phyloP scores from a whole-genome alignment of 1,284 basidiomycete genomes.

The Apiotrichum montevideense region DNA sequence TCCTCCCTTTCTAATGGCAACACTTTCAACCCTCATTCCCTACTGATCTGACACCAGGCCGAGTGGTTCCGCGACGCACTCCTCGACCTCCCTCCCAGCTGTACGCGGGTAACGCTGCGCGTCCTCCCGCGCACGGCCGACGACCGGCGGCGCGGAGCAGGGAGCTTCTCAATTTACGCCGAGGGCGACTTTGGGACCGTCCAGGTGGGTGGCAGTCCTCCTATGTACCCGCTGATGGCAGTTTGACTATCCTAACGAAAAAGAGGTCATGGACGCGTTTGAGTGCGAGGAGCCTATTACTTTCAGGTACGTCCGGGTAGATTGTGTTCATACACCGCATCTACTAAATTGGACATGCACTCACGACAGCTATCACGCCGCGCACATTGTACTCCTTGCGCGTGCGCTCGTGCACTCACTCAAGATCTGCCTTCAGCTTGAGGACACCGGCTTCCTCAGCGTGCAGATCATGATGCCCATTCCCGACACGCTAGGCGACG shows the following conservation, averaged over 20 bases:
- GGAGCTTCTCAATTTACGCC: slow-evolving; percentile 69
- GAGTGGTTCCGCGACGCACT: slow-evolving; percentile 87
- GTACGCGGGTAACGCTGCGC: slow-evolving; percentile 74
- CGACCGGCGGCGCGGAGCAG: slow-evolving; percentile 11
- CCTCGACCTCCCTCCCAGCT: slow-evolving; percentile 78
- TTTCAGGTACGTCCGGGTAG: slow-evolving; percentile 58
- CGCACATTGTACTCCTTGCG: slow-evolving; percentile 62
- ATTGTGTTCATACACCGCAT: too few species aligned
- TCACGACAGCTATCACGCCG: slow-evolving; percentile 64
- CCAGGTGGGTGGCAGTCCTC: slow-evolving; percentile 53
- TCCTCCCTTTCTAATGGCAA: not conserved
- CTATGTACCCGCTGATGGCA: slow-evolving; percentile 33
- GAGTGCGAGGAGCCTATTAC: slow-evolving; percentile 64
- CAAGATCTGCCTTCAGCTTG: slow-evolving; percentile 79
- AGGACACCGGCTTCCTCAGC: slow-evolving; percentile 68
- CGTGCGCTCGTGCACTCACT: slow-evolving; percentile 70
- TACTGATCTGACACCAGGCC: slow-evolving; percentile 52
- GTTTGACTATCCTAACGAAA: slow-evolving; percentile 91
- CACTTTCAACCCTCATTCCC: not conserved
- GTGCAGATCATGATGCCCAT: slow-evolving; percentile 78
- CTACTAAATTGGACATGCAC: not conserved
- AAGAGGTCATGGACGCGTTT: slow-evolving; percentile 79
- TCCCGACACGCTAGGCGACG: slow-evolving; percentile 43
- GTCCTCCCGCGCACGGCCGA: slow-evolving; percentile 51
- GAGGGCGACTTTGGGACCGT: slow-evolving; percentile 73